These are phyloP conservation scores for Colletotrichum noveboracense DNA, from an alignment of 2,329 filamentous ascomycete genomes.

Conservation along the genomic window DNA sequence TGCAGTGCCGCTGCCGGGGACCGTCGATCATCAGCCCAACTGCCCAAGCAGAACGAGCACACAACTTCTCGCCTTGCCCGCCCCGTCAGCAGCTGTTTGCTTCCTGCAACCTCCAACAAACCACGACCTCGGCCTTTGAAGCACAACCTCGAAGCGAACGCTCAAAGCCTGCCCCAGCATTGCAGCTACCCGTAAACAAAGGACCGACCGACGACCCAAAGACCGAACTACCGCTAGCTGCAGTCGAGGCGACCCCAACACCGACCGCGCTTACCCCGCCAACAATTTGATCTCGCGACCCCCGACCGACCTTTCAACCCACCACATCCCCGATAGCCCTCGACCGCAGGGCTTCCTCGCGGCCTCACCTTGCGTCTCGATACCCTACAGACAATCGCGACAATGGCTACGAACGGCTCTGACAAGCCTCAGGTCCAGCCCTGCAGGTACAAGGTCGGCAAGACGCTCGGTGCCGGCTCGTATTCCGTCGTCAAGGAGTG, in stretches of 20 bases:
- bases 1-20: background rate
- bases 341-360: background rate
- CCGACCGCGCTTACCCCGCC: constrained; percentile 17
- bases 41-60: background rate
- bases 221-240: background rate
- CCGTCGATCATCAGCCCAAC: constrained; percentile 15
- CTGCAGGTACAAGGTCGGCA: constrained; percentile 98
- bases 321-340: background rate
- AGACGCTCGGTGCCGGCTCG: constrained; percentile 93
- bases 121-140: background rate
- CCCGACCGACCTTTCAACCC: background rate
- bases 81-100: constrained; percentile 1
- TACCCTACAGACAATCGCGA: background rate
- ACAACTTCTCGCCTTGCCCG: background rate
- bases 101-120: background rate
- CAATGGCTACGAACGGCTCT: constrained; percentile 23
- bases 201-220: background rate
- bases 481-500: constrained; percentile 99
- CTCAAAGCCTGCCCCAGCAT: background rate
- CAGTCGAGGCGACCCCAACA: background rate
- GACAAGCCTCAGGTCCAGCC: constrained; percentile 77
- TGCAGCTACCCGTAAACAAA: background rate
- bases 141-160: background rate
- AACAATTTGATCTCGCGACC: background rate
- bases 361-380: background rate